A percentile compares a stretch with the other conserved stretches of the same genome.
Evolutionary conservation across 2,329 filamentous ascomycete species (phyloP).

Genomic region (Colletotrichum theobromicola): DNA sequence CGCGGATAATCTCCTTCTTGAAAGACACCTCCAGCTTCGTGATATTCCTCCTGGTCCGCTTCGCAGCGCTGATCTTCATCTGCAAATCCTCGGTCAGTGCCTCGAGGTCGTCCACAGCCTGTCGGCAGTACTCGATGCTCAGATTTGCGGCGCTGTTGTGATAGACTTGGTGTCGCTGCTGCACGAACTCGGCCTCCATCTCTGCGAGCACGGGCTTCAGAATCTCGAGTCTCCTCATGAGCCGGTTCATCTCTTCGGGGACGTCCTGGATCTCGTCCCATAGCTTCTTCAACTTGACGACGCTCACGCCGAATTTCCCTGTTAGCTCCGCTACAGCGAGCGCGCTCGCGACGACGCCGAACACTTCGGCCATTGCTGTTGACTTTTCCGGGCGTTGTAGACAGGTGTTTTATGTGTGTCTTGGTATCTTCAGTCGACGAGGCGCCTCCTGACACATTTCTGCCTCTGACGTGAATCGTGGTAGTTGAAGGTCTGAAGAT

Average conservation of each 20-base stretch:
- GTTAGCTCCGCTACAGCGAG: slow-evolving; percentile 5
- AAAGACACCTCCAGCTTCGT: slow-evolving; percentile 2
- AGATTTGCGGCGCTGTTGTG: not conserved
- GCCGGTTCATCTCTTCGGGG: not conserved
- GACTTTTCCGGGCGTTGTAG: too few species aligned
- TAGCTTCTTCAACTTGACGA: slow-evolving; percentile 1
- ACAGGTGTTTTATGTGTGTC: too few species aligned
- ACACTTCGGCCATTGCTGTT: not conserved
- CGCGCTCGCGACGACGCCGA: slow-evolving; percentile 9
- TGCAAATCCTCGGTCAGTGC: not conserved
- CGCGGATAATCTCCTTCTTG: not conserved
- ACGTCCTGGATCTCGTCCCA: slow-evolving; percentile 14
- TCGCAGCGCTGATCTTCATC: not conserved
- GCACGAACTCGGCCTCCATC: not conserved
- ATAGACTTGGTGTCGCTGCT: not conserved
- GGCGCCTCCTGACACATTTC: not conserved
- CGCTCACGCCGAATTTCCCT: not conserved
- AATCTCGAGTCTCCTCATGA: not conserved
- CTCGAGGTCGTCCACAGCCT: not conserved
- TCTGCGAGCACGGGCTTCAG: not conserved
- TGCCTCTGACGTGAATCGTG: too few species aligned
- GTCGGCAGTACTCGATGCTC: not conserved
- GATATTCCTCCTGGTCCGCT: not conserved
- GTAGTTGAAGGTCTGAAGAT: too few species aligned
- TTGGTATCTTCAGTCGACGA: not conserved